A percentile compares a stretch with the other conserved stretches of the same genome.
phyloP scores from a whole-genome alignment of 148 eudicot genomes.

The Simmondsia chinensis region DNA sequence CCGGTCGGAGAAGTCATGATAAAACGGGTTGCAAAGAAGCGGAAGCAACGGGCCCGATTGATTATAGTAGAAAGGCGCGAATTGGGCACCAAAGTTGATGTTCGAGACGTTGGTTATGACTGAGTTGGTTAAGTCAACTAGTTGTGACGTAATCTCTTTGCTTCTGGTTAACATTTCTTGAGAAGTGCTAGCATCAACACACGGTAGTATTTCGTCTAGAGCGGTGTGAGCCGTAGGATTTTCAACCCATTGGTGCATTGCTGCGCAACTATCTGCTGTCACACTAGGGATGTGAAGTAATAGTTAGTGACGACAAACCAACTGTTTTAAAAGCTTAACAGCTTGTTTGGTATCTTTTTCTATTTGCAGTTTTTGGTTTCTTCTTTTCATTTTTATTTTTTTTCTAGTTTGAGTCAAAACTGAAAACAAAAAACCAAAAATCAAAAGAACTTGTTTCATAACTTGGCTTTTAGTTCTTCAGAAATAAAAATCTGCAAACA shows the following conservation, averaged over 20 bases:
- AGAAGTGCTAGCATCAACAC: slow-evolving; percentile 76
- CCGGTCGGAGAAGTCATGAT: slow-evolving; percentile 42
- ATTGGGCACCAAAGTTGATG: slow-evolving; percentile 59
- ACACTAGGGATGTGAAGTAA: slow-evolving; percentile 30
- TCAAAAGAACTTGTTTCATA: no score
- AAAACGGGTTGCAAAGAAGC: slow-evolving; percentile 64
- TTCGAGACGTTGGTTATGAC: slow-evolving; percentile 79
- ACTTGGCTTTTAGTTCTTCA: no score
- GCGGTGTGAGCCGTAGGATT: slow-evolving; percentile 80
- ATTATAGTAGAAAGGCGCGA: slow-evolving; percentile 63
- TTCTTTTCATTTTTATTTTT: no score
- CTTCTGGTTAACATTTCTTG: slow-evolving; percentile 61
- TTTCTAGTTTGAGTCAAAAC: no score
- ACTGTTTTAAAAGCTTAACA: no score
- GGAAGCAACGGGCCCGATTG: slow-evolving; percentile 86
- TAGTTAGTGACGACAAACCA: not conserved
- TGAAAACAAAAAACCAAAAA: no score
- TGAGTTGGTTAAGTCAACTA: slow-evolving; percentile 59
- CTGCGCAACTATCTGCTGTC: slow-evolving; percentile 67
- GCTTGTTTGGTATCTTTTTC: no score
- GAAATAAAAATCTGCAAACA: no score
- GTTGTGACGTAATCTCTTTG: slow-evolving; percentile 78
- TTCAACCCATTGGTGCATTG: slow-evolving; percentile 84
- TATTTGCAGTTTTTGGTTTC: no score
- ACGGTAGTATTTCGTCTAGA: slow-evolving; percentile 79